Base-by-base conservation (phyloP, 768 basidiomycete species). In the Xanthoconium stramineum region DNA sequence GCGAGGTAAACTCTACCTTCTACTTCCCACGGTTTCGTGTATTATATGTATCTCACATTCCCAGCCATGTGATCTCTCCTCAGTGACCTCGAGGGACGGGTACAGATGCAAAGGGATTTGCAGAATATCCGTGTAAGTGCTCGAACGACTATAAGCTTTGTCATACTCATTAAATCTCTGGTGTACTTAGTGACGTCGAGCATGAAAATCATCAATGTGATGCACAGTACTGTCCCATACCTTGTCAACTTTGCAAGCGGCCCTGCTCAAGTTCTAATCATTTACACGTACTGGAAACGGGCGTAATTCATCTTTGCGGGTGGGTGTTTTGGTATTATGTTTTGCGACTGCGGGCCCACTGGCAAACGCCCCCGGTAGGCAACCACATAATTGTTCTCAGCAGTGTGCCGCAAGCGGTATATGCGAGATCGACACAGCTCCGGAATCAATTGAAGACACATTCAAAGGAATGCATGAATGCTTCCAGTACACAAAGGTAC, bases 401-500 rank as follows among this genome's bases (percentile, higher is more conserved):
- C 56, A 72, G 12, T 86, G 84, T 56, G 58, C 67, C n/a, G 74
- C 74, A 0, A 51, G 54, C 2, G 84, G 85, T 5, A 79, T 79
- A 24, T 86, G 84, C 55, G 74, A 83, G 50, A 84, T 86, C 12
- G 78, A 83, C 42, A 81, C 78, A 0, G 65, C 76, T 0, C 85
- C 84, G 0, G 77, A 80, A 52, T 80, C 82, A 0, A 77, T 86
- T 17, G 80, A 84, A 56, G 82, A 78, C 7, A 84, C 82, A 0
- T 86, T 86, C 57, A 80, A 75, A 0, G 85, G 85, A 3, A 73
- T 71, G 55, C 80, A 85, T 39, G 80, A 83, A 59, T 80, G 76
- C 3, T 86, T 84, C 67, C 78, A 82, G 59, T 86, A 83, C 54
- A 86, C 84, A 1, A 86, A 80, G 77, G 85, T 81, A 46, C 36